Evolutionary conservation across 1,139 yeast species (phyloP), one percentile per base, ranked within the genome.

Genomic region (Taphrina betulina): DNA sequence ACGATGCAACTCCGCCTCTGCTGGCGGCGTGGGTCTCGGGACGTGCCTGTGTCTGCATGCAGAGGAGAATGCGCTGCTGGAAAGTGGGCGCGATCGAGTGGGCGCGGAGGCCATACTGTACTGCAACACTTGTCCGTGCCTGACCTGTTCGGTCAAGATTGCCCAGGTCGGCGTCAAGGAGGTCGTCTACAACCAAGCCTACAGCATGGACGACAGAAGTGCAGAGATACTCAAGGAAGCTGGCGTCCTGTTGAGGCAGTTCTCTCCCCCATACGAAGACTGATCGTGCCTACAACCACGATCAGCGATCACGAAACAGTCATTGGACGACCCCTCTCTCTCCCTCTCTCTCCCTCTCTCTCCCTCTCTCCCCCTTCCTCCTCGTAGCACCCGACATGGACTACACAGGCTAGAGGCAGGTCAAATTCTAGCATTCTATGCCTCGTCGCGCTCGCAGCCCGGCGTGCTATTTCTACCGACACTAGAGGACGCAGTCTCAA

Each of bases 41-140:
- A 88, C 96, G 0, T 92, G 99, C 69, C 72, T 92, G 54, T 92
- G 98, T 69, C 72, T 92, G 37, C 99, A 92, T 69, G 98, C 98
- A 0, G 98, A 92, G 67, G 99, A 92, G 65, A 92, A 94, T 69
- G 98, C 98, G 0, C 73, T 92, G 41, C 71, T 94, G 54, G 98
- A 92, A 68, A 87, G 96, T 10, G 98, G 98, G 1, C 76, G 96
- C 61, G 95, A 86, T 62, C 74, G 98, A 59, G 79, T 89, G 17
- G 84, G 86, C n/a, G 65, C 68, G 2, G 70, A 70, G 35, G 78
- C 83, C 2, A 82, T 80, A 0, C 71, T 92, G 57, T 92, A 92
- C 69, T 94, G 98, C 71, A 92, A 92, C 68, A 92, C 98, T 5
- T 92, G 97, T 66, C 99, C 99, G 0, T 94, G 99, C 68, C 74